Evolutionary conservation across 129 eudicot species (phyloP), one percentile per base, ranked within the genome.

Genomic region (Mikania micrantha): DNA sequence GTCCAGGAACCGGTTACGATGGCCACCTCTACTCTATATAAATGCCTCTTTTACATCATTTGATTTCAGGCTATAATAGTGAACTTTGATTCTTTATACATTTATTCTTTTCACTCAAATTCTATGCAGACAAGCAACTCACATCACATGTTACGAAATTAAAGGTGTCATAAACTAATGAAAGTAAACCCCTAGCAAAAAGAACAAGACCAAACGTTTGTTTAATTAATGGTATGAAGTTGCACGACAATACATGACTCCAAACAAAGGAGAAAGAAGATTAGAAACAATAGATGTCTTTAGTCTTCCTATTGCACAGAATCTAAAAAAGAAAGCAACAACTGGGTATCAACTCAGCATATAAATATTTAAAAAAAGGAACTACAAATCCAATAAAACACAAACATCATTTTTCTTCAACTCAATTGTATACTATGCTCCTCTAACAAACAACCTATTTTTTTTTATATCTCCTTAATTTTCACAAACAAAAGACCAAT

Each of bases 401-500:
- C 48, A 67, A 76, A 60, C 80, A 68, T 60, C 47, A 8, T 59
- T 35, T 42, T 60, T 25, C 61, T 73, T 73, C 64, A 59, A 66
- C 74, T 76, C 58, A 76, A 60, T 56, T 76, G 80, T 76, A 76
- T 76, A 76, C 80, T 74, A 74, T 49, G 73, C 39, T 69, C 52
- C 68, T 68, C 80, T 76, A 68, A 69, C 65, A 76, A 76, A 68
- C 80, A 68, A 69, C 75, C 80, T 76, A 76, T 34, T 66, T 67
- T 35, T 35, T 76, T 65, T 73, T 73, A 64, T 73, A 60, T 73
- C 44, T 59, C 74, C 65, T 42, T 66, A 41, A 10, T 67, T 76
- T 76, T 69, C 70, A 68, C 75, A 76, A 60, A 76, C 75, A 76
- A 15, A n/a, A n/a, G n/a, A 73, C 57, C 53, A 53, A 69, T 38